phyloP scores from a whole-genome alignment of 352 stramenopile genomes.

The Globisporangium cystogenes region DNA sequence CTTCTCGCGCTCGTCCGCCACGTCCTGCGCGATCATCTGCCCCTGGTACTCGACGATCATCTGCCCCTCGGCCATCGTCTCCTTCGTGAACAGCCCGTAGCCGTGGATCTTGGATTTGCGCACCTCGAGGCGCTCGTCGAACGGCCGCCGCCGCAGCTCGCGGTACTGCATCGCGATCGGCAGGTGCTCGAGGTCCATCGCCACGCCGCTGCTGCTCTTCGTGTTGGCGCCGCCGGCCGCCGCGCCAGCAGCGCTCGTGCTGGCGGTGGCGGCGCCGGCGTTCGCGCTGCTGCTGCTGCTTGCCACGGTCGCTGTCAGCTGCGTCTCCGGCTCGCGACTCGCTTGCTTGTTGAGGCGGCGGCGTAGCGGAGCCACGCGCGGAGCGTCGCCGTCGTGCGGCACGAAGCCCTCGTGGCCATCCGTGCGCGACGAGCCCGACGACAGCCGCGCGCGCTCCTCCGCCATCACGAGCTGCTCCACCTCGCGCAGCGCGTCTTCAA shows the following conservation, averaged over 20 bases:
- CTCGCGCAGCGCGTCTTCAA: conserved; percentile 77
- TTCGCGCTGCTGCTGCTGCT: conserved; percentile 6
- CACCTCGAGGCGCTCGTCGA: conserved; percentile 89
- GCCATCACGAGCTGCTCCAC: conserved; percentile 76
- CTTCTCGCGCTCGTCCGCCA: conserved; percentile 92
- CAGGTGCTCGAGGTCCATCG: conserved; percentile 78
- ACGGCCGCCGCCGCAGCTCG: conserved; percentile 86
- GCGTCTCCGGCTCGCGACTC: conserved; percentile 30
- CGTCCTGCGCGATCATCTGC: conserved; percentile 86
- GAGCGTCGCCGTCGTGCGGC: conserved; percentile 19
- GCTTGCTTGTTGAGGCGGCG: conserved; percentile 47
- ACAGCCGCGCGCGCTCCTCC: conserved; percentile 79
- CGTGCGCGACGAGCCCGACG: conserved; percentile 79
- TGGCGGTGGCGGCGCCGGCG: conserved; percentile 5
- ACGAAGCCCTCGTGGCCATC: conserved; percentile 73
- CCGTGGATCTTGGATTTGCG: conserved; percentile 94
- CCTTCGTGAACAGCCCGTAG: conserved; percentile 95
- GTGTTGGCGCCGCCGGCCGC: conserved; percentile 8
- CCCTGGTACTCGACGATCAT: conserved; percentile 98
- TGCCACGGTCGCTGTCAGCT: conserved; percentile 1
- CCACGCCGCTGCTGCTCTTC: conserved; percentile 25
- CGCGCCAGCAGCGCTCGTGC: conserved; percentile 4
- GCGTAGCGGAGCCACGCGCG: conserved; percentile 11
- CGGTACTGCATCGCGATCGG: conserved; percentile 90
- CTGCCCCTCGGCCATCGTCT: conserved; percentile 86